Evolutionary conservation across 2,329 filamentous ascomycete genomes (phyloP).

Genomic region (Monilinia vaccinii-corymbosi): DNA sequence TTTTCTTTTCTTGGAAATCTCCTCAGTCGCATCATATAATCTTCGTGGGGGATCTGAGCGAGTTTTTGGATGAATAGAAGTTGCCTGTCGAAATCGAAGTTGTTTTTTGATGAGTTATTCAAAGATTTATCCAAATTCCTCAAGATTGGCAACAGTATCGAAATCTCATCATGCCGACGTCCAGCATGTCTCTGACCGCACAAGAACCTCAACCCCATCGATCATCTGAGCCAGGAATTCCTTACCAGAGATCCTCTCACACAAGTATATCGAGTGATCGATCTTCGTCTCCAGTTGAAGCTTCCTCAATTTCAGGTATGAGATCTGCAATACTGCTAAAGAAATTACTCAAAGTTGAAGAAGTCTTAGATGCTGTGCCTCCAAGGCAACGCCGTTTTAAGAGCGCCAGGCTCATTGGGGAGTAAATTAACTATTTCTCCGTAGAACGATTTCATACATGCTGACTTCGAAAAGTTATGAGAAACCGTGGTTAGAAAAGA

Average conservation of each 20-base stretch:
- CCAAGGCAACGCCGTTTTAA: constrained; percentile 12
- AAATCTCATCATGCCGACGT: neutral
- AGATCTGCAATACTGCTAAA: neutral
- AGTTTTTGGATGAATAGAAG: neutral
- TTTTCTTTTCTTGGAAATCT: constrained; percentile 3
- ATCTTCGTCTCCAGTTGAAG: neutral
- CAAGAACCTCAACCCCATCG: constrained; percentile 1
- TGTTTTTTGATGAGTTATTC: neutral
- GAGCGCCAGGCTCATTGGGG: constrained; percentile 14
- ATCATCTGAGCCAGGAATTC: neutral
- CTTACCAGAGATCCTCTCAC: neutral
- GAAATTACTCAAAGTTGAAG: neutral
- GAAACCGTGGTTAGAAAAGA: constrained; percentile 13
- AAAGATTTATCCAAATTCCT: neutral
- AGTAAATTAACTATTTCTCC: neutral
- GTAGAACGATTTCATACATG: neutral
- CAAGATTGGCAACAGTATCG: neutral
- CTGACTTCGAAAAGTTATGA: constrained; percentile 12
- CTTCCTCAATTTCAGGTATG: constrained; percentile 6
- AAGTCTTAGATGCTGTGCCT: neutral
- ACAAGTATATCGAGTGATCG: constrained; percentile 1
- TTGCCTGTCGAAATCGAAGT: neutral
- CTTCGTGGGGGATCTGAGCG: neutral
- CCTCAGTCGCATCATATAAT: neutral
- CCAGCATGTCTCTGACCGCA: neutral